phyloP scores from a whole-genome alignment of 495 filamentous ascomycete genomes.

The Thermochaetoides thermophila region DNA sequence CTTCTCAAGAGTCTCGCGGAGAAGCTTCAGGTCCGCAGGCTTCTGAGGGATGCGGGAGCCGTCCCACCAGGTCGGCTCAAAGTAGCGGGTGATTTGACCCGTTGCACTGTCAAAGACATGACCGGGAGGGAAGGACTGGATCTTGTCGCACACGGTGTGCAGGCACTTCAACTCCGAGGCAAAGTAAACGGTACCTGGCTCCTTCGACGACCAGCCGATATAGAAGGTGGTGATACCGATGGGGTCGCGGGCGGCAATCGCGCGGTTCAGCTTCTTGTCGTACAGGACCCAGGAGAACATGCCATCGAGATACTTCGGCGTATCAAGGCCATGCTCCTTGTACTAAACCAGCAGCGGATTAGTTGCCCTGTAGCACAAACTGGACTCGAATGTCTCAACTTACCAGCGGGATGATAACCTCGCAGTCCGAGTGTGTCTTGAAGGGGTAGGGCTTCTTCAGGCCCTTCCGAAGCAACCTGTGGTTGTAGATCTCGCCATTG shows the following conservation, averaged over 20 bases:
- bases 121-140: conserved; percentile 85
- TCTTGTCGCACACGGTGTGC: conserved; percentile 86
- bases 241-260: conserved; percentile 85
- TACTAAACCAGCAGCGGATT: conserved; percentile 41
- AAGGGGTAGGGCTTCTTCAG: conserved; percentile 74
- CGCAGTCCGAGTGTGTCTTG: conserved; percentile 96
- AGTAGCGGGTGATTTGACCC: conserved; percentile 68
- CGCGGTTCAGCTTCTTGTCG: conserved; percentile 81
- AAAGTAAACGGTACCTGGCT: conserved; percentile 81
- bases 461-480: conserved; percentile 76
- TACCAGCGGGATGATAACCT: conserved; percentile 95
- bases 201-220: conserved; percentile 71
- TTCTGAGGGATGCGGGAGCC: conserved; percentile 57
- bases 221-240: conserved; percentile 97
- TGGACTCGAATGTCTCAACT: no score
- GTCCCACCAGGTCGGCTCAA: conserved; percentile 87
- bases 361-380: no score
- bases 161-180: conserved; percentile 93
- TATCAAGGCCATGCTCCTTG: conserved; percentile 78
- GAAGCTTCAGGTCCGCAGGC: conserved; percentile 63
- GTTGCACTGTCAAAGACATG: conserved; percentile 92
- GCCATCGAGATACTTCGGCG: conserved; percentile 88
- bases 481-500: conserved; percentile 99
- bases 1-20: conserved; percentile 72
- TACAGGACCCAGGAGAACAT: conserved; percentile 99